These are phyloP conservation scores for Fusarium sp. DNA, from an alignment of 2,329 filamentous ascomycete species.

Conservation along the genomic window DNA sequence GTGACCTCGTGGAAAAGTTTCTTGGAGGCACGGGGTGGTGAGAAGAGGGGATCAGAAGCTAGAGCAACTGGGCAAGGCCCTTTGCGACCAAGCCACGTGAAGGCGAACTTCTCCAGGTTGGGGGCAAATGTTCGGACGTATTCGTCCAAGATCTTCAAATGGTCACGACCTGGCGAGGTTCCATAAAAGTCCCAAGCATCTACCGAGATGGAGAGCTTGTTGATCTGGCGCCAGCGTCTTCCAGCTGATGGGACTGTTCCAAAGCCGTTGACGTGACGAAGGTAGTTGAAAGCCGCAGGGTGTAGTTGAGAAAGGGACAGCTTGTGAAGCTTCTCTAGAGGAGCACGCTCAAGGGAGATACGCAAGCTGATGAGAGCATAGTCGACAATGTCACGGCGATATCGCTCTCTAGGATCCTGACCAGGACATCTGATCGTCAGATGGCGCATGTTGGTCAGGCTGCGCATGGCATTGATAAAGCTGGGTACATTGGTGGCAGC, in stretches of 20 bases:
- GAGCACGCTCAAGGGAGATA: slow-evolving; percentile 80
- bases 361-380: slow-evolving; percentile 89
- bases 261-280: slow-evolving; percentile 78
- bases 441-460: slow-evolving; percentile 75
- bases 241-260: slow-evolving; percentile 77
- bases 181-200: slow-evolving; percentile 74
- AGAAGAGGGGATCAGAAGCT: slow-evolving; percentile 74
- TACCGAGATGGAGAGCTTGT: slow-evolving; percentile 76
- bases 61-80: slow-evolving; percentile 80
- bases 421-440: slow-evolving; percentile 80
- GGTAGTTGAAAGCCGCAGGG: slow-evolving; percentile 77
- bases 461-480: slow-evolving; percentile 78
- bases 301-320: slow-evolving; percentile 80
- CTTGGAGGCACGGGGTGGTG: slow-evolving; percentile 60
- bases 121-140: slow-evolving; percentile 78
- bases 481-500: slow-evolving; percentile 87
- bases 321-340: slow-evolving; percentile 71
- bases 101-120: slow-evolving; percentile 74
- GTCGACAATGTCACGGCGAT: slow-evolving; percentile 82
- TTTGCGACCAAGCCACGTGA: slow-evolving; percentile 80
- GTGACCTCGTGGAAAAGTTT: slow-evolving; percentile 74
- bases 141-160: slow-evolving; percentile 81
- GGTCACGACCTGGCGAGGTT: slow-evolving; percentile 69
- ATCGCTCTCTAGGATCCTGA: slow-evolving; percentile 73
- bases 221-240: slow-evolving; percentile 81